Evolutionary conservation across 2,329 filamentous ascomycete genomes (phyloP).

Genomic region (Atkinsonella hypoxylon): DNA sequence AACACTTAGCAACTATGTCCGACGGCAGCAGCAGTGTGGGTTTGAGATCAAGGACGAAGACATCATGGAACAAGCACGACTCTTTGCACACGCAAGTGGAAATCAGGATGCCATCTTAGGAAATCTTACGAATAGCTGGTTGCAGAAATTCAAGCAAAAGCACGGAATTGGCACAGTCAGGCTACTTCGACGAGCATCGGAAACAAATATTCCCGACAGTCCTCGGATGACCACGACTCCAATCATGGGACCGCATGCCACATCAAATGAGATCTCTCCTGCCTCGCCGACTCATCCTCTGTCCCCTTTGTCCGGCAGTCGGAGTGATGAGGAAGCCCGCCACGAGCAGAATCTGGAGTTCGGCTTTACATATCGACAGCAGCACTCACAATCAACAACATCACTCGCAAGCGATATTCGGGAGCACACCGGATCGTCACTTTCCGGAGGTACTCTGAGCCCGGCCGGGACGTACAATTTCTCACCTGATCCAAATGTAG

Average conservation of each 20-base stretch:
- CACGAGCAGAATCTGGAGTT: constrained; percentile 22
- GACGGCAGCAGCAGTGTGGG: constrained; percentile 68
- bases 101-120: constrained; percentile 61
- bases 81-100: constrained; percentile 61
- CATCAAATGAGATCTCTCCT: constrained; percentile 53
- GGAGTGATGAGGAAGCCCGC: constrained; percentile 58
- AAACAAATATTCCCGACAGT: constrained; percentile 60
- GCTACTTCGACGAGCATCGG: constrained; percentile 45
- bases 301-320: constrained; percentile 58
- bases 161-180: constrained; percentile 45
- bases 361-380: constrained; percentile 21
- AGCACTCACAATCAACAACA: constrained; percentile 23
- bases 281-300: constrained; percentile 55
- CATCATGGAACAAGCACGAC: constrained; percentile 71
- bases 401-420: constrained; percentile 20
- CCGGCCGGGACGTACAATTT: constrained; percentile 65
- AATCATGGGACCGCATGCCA: constrained; percentile 21
- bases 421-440: constrained; percentile 39
- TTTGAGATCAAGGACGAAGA: constrained; percentile 63
- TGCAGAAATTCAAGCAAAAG: constrained; percentile 93
- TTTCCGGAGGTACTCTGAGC: constrained; percentile 60
- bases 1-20: constrained; percentile 76
- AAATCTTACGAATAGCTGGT: constrained; percentile 63
- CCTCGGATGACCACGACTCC: constrained; percentile 34
- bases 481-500: constrained; percentile 59